Evolutionary conservation across 2,329 filamentous ascomycete species (phyloP).

Genomic region (Aspergillus pseudonomiae): DNA sequence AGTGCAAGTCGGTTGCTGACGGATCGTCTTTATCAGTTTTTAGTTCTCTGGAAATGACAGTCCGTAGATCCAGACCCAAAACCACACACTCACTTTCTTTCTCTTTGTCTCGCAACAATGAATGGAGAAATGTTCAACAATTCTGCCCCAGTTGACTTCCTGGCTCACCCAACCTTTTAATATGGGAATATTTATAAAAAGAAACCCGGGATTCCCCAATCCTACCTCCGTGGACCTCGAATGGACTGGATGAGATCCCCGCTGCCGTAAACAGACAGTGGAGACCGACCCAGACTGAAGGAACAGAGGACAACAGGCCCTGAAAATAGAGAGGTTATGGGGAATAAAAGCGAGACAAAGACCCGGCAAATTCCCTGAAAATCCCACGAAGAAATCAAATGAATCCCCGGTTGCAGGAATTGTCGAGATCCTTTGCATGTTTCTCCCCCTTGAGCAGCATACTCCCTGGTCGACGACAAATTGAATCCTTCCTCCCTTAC

Average conservation of each 20-base stretch:
- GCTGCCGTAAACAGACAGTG: conserved; percentile 21
- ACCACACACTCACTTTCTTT: not conserved
- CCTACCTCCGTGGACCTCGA: conserved; percentile 2
- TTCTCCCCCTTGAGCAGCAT: not conserved
- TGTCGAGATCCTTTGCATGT: not conserved
- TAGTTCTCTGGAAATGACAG: too few relatives aligned
- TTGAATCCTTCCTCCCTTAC: not conserved
- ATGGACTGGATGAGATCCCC: conserved; percentile 9
- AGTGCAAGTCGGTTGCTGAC: conserved; percentile 5
- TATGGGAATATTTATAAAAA: not conserved
- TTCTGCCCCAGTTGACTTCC: not conserved
- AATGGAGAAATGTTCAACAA: not conserved
- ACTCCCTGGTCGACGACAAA: too few relatives aligned
- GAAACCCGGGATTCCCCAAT: not conserved
- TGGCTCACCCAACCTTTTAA: not conserved
- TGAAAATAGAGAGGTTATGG: not conserved
- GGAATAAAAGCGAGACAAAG: not conserved
- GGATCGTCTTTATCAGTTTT: not conserved
- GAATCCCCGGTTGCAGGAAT: not conserved
- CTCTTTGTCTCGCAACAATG: not conserved
- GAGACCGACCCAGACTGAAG: conserved; percentile 6
- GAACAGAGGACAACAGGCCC: not conserved
- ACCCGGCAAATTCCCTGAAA: not conserved
- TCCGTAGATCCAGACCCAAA: not conserved
- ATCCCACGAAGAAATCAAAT: not conserved